A percentile compares a stretch with the other conserved stretches of the same genome.
Conservation (phyloP, 768 basidiomycete genomes). For the Trametes cinnabarina region DNA sequence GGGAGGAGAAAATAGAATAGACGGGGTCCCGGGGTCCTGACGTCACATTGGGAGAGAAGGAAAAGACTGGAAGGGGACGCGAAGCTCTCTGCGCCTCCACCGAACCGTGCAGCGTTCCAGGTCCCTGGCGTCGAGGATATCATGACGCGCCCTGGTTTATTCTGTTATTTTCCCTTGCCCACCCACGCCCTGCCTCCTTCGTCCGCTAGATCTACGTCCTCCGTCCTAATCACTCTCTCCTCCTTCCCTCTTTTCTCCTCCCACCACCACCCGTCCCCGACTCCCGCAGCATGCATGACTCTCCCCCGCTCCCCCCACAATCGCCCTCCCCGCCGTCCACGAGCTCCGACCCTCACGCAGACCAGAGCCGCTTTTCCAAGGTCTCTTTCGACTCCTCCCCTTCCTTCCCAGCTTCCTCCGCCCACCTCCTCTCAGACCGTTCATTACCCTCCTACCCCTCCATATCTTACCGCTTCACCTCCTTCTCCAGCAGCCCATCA, state of each 20-base stretch:
- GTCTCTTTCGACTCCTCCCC: conserved; percentile 10
- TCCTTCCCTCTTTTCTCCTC: neutral
- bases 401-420: conserved; percentile 10
- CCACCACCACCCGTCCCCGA: neutral
- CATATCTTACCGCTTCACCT: conserved; percentile 22
- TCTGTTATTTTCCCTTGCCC: neutral
- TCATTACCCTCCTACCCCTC: conserved; percentile 22
- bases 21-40: conserved; percentile 11
- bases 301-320: conserved; percentile 2
- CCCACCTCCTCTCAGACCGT: conserved; percentile 14
- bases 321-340: conserved; percentile 7
- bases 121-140: neutral
- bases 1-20: neutral
- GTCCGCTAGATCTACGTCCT: neutral
- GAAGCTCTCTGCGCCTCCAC: no score
- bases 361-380: conserved; percentile 16
- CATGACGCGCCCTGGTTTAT: conserved; percentile 6
- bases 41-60: conserved; percentile 3
- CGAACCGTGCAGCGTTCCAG: no score
- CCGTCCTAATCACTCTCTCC: neutral
- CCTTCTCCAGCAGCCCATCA: conserved; percentile 22
- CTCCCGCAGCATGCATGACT: conserved; percentile 2
- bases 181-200: neutral
- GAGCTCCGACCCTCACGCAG: neutral
- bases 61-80: neutral